Evolutionary conservation across 495 filamentous ascomycete species (phyloP).

Genomic region (Neurospora pannonica): DNA sequence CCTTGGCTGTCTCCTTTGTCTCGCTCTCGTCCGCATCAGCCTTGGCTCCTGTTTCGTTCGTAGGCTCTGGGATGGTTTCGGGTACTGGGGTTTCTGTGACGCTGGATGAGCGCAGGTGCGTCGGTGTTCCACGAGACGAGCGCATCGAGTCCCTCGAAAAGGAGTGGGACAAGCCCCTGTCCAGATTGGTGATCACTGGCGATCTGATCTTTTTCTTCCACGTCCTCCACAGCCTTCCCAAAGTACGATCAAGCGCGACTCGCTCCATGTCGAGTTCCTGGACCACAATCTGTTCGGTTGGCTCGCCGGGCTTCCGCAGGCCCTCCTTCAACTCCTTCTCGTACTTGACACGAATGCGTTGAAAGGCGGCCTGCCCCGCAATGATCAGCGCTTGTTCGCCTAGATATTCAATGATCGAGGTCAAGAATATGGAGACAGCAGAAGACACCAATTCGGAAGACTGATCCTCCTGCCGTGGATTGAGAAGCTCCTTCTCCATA

Average conservation of each 20-base stretch:
- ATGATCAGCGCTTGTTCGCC: constrained; percentile 82
- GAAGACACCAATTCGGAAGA: constrained; percentile 66
- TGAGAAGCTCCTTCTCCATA: constrained; percentile 60
- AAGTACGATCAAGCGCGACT: constrained; percentile 73
- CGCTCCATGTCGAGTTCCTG: constrained; percentile 92
- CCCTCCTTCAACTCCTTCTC: constrained; percentile 43
- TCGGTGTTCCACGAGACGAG: constrained; percentile 5
- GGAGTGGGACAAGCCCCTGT: constrained; percentile 26
- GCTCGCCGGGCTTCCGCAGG: constrained; percentile 24
- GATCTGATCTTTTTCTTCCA: constrained; percentile 80
- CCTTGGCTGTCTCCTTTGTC: neutral
- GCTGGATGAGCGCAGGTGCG: constrained; percentile 31
- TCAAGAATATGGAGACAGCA: constrained; percentile 89
- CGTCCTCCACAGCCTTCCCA: constrained; percentile 86
- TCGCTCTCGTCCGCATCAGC: neutral
- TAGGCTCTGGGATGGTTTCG: constrained; percentile 16
- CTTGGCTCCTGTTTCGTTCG: constrained; percentile 3
- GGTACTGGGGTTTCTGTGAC: constrained; percentile 18
- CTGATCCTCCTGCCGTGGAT: constrained; percentile 45
- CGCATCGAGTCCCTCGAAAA: constrained; percentile 32
- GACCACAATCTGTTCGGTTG: constrained; percentile 60
- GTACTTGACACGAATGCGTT: constrained; percentile 48
- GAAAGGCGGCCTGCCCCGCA: constrained; percentile 81
- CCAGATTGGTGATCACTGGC: constrained; percentile 22
- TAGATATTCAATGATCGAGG: constrained; percentile 87